Evolutionary conservation across 2,329 filamentous ascomycete genomes (phyloP).

Genomic region (Cephalotrichum gorgonifer): DNA sequence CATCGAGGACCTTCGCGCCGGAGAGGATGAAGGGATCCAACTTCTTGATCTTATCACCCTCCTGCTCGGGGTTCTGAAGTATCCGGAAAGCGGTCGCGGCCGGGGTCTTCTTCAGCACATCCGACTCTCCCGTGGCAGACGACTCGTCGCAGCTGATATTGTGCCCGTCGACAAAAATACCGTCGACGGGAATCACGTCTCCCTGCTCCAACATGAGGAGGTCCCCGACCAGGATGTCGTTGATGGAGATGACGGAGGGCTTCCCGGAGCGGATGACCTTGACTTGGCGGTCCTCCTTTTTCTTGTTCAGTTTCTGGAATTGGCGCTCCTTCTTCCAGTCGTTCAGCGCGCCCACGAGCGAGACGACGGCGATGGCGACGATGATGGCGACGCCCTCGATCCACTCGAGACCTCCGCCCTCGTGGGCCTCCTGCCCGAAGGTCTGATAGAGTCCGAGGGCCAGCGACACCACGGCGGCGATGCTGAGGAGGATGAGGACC

Average conservation of each 20-base stretch:
- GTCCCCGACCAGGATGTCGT: slow-evolving; percentile 59
- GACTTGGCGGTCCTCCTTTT: slow-evolving; percentile 54
- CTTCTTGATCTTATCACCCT: slow-evolving; percentile 20
- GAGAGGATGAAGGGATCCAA: slow-evolving; percentile 56
- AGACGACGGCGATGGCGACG: slow-evolving; percentile 55
- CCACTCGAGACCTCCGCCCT: slow-evolving; percentile 44
- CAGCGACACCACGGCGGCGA: slow-evolving; percentile 55
- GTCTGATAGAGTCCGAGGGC: slow-evolving; percentile 59
- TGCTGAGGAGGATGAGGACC: slow-evolving; percentile 55
- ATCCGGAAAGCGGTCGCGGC: slow-evolving; percentile 47
- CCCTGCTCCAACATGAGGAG: slow-evolving; percentile 59
- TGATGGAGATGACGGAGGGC: slow-evolving; percentile 51
- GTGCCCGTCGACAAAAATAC: slow-evolving; percentile 50
- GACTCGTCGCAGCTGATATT: slow-evolving; percentile 57
- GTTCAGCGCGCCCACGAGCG: slow-evolving; percentile 51
- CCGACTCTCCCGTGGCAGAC: slow-evolving; percentile 63
- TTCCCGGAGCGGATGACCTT: slow-evolving; percentile 59
- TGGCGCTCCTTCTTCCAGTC: slow-evolving; percentile 60
- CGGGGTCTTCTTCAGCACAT: slow-evolving; percentile 56
- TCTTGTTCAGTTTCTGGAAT: slow-evolving; percentile 49
- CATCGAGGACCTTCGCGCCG: slow-evolving; percentile 41
- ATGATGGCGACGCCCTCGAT: slow-evolving; percentile 58
- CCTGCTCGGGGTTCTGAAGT: slow-evolving; percentile 25
- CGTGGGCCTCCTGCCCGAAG: slow-evolving; percentile 34
- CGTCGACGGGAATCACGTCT: slow-evolving; percentile 60